These are phyloP conservation scores for Aeschynomene evenia DNA, from an alignment of 306 rosid genomes.

Conservation along the genomic window DNA sequence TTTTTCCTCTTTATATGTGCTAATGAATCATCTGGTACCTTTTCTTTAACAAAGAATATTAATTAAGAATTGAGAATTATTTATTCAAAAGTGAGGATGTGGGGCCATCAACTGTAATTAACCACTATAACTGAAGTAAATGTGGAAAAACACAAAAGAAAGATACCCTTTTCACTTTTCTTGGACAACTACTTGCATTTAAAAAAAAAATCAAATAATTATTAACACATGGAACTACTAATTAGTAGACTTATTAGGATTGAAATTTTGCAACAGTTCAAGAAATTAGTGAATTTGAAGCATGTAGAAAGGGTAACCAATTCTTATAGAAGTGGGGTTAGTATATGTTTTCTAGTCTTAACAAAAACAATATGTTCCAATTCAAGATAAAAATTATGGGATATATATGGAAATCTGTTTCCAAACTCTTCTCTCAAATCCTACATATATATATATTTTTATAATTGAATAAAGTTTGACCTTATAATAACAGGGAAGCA, in stretches of 20 bases:
- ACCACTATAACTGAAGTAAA: constrained; percentile 72
- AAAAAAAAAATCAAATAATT: background rate
- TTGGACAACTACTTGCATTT: constrained; percentile 6
- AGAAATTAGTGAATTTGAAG: background rate
- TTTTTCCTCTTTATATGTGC: constrained; percentile 30
- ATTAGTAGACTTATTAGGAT: background rate
- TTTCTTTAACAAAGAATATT: background rate
- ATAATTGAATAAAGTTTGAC: no score
- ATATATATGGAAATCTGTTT: no score
- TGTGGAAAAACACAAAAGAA: constrained; percentile 12
- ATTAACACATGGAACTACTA: background rate
- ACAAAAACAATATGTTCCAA: background rate
- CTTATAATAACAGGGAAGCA: no score
- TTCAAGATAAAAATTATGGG: background rate
- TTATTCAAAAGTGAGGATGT: constrained; percentile 23
- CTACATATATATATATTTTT: no score
- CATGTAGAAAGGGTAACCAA: background rate
- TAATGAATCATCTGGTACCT: constrained; percentile 37
- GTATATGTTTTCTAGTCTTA: background rate
- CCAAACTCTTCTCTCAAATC: no score
- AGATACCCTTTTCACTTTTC: constrained; percentile 23
- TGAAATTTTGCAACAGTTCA: background rate
- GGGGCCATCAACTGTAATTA: constrained; percentile 60
- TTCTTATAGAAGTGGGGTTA: background rate
- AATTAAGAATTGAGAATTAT: background rate